Percentiles rank a stretch among this genome's conserved stretches.
Conservation (phyloP, 208 protist genomes). For the Acanthamoeba royreba region DNA sequence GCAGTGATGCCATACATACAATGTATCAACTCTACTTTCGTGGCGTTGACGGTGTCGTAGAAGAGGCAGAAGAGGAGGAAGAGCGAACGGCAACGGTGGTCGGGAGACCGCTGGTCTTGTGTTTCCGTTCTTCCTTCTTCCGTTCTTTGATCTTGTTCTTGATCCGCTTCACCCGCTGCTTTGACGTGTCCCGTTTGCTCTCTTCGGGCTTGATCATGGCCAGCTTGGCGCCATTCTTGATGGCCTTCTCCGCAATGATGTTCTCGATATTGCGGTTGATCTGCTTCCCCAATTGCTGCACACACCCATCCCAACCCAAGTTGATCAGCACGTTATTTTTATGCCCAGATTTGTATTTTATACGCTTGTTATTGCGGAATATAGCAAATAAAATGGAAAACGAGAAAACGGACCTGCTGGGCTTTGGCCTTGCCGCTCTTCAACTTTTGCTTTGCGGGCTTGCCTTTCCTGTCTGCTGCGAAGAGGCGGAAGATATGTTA, state of each 20-base stretch:
- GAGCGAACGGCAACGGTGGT: not conserved
- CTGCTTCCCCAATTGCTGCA: not conserved
- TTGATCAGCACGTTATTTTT: no score
- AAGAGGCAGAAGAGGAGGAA: not conserved
- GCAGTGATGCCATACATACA: no score
- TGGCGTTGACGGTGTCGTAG: not conserved
- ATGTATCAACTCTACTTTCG: no score
- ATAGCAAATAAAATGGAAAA: not conserved
- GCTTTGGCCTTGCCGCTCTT: not conserved
- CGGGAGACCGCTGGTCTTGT: not conserved
- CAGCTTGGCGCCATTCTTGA: not conserved
- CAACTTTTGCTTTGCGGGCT: not conserved
- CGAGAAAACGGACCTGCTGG: not conserved
- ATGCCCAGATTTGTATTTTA: no score
- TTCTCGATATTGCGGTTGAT: conserved; percentile 21
- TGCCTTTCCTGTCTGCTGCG: not conserved
- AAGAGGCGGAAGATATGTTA: not conserved
- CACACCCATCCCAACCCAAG: no score
- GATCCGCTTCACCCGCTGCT: not conserved
- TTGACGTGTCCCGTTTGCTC: not conserved
- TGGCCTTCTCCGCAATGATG: not conserved
- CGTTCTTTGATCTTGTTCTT: not conserved
- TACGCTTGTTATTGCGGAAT: no score
- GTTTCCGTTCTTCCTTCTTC: not conserved
- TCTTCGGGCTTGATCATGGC: not conserved